phyloP scores from a whole-genome alignment of 768 basidiomycete species.

The Termitomyces sp. region DNA sequence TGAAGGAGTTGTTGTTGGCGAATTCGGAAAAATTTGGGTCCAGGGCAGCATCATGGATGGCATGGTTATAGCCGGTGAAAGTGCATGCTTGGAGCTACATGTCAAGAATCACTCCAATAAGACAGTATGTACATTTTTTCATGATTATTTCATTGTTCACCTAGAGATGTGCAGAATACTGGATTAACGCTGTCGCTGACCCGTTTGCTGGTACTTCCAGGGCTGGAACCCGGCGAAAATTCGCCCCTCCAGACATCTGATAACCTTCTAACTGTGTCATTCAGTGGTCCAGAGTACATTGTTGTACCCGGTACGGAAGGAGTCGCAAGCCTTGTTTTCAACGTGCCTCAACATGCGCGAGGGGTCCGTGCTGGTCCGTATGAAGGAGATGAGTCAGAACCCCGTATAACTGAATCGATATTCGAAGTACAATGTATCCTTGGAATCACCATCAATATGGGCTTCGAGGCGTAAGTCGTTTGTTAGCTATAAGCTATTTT shows the following conservation, averaged over 20 bases:
- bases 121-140: constrained; percentile 43
- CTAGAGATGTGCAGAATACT: constrained; percentile 46
- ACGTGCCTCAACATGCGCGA: constrained; percentile 64
- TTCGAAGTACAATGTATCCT: constrained; percentile 68
- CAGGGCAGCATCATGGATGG: constrained; percentile 63
- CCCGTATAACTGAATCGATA: constrained; percentile 40
- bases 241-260: constrained; percentile 62
- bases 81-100: constrained; percentile 67
- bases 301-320: constrained; percentile 73
- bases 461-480: constrained; percentile 54
- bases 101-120: constrained; percentile 80
- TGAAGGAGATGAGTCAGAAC: constrained; percentile 40
- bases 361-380: constrained; percentile 60
- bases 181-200: constrained; percentile 57
- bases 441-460: constrained; percentile 63
- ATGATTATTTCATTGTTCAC: neutral
- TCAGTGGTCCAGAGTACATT: constrained; percentile 69
- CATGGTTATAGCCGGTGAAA: constrained; percentile 61
- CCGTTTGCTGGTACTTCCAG: constrained; percentile 55
- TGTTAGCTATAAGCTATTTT: neutral
- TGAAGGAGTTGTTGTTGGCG: constrained; percentile 62
- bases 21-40: constrained; percentile 76
- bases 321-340: constrained; percentile 73
- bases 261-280: constrained; percentile 61
- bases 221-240: constrained; percentile 30